Evolutionary conservation across 179 eudicot species (phyloP), one percentile per base, ranked within the genome.

Genomic region (Silene vulgaris): DNA sequence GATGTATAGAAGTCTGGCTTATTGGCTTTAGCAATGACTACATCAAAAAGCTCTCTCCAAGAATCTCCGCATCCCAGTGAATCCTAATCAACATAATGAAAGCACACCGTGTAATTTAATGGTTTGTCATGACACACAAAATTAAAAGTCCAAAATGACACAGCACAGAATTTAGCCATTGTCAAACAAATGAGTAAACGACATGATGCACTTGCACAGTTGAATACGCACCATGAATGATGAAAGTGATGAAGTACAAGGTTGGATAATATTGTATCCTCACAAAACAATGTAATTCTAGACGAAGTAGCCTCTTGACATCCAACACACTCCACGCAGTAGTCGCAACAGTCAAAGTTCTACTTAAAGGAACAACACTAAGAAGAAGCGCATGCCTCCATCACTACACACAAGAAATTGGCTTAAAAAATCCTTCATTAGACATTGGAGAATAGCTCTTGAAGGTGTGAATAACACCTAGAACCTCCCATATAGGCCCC

Each of bases 21-120:
- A 82, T 93, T 92, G 76, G 99, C 99, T 85, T 93, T 87, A 72
- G 99, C 99, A 85, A 96, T 93, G 72, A 96, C 92, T 19, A 96
- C 99, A 85, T 96, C 99, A 86, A 96, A 95, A 71, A 96, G 97
- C 66, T 96, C 97, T 83, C 90, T 89, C 99, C 99, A 96, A 19
- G 96, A 84, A 40, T 95, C 97, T 69, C 89, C 78, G 56, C 81
- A 75, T 64, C 92, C 96, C 89, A 89, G 65, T 57, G 93, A 87
- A 78, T 89, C 99, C 99, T 92, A 75, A 37, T 69, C 72, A 77
- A 43, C 52, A 75, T 5, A 75, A 32, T 65, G 76, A 66, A 80
- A 63, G 56, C 61, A 48, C 56, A 61, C n/a, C 21, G 60, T 54
- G 14, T 37, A 37, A 4, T 43, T 43, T 20, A 54, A 17, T 61